Base-by-base conservation (phyloP, 1,284 basidiomycete genomes). In the Boletus semigastroideus region DNA sequence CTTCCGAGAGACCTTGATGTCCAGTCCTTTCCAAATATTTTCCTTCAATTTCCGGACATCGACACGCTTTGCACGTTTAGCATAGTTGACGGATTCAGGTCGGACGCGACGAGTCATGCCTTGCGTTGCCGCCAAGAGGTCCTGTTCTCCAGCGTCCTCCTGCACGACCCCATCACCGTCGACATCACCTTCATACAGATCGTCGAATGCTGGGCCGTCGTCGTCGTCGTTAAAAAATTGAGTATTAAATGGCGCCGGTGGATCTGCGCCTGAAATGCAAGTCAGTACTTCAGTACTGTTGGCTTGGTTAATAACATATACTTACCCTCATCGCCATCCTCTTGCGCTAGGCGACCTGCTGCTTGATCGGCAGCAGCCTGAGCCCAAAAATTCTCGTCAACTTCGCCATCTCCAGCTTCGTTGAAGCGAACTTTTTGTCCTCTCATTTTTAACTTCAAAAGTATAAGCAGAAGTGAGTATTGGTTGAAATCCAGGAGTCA, bases 141-240 rank as follows among this genome's bases (percentile, higher is more conserved):
- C 95, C 50, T 95, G 92, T 55, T 94, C 92, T 25, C 80, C 86
- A 37, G 81, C 77, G 54, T 86, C 85, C 28, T 73, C 71, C 22
- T 75, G 51, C 9, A 40, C 78, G 22, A 63, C 64, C 31, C 74
- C 80, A 47, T 72, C 75, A 17, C 77, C 82, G 38, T 72, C 75
- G 28, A 75, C 81, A 38, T 82, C 86, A 37, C 78, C 82, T 49
- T 83, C 84, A 53, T 77, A 77, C 12, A 75, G 76, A 61, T 90
- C 90, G 48, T 88, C 89, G 59, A 90, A 90, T 13, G 86, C 90
- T 41, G 80, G 83, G 1, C 79, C 87, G 51, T 90, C 92, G 60
- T 94, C 92, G 53, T 92, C 92, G 59, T 98, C 96, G 59, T 95
- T 88, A 83, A 98, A 98, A 79, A 98, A 97, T 65, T 98, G 96